A percentile compares a stretch with the other conserved stretches of the same genome.
phyloP scores from a whole-genome alignment of 2,329 filamentous ascomycete genomes.

The Arthrinium phaeospermum region DNA sequence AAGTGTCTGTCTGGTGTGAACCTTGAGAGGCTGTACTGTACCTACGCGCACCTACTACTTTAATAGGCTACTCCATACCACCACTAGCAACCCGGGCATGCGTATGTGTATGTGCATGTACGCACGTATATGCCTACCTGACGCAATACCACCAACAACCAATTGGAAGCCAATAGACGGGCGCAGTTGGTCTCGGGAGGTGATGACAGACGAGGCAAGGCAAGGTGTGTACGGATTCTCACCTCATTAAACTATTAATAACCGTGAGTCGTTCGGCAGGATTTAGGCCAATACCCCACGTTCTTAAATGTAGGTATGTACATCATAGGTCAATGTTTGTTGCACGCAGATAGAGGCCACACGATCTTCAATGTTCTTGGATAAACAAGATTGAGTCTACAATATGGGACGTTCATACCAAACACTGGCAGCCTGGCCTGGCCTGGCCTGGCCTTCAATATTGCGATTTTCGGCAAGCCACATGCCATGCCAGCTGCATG shows the following conservation, averaged over 20 bases:
- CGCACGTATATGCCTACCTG: not conserved
- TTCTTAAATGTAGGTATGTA: not conserved
- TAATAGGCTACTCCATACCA: too few relatives aligned
- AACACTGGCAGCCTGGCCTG: not conserved
- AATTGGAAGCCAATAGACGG: too few relatives aligned
- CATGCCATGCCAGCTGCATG: not conserved
- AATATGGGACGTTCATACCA: not conserved
- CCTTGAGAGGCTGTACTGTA: not conserved
- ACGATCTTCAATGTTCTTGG: not conserved
- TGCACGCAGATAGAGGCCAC: not conserved
- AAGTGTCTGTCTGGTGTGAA: not conserved
- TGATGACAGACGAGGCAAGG: not conserved
- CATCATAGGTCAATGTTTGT: not conserved
- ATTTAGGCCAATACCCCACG: not conserved
- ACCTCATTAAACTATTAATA: slow-evolving; percentile 5
- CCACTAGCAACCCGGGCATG: not conserved
- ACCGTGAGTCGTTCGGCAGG: not conserved
- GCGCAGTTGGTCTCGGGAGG: too few relatives aligned
- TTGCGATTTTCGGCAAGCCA: not conserved
- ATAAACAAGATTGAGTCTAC: not conserved
- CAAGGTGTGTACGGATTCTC: not conserved
- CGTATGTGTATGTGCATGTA: not conserved
- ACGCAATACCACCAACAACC: not conserved
- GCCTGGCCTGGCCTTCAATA: not conserved
- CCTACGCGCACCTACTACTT: not conserved